phyloP scores from a whole-genome alignment of 1,284 basidiomycete species.

The Pascua guehoae region DNA sequence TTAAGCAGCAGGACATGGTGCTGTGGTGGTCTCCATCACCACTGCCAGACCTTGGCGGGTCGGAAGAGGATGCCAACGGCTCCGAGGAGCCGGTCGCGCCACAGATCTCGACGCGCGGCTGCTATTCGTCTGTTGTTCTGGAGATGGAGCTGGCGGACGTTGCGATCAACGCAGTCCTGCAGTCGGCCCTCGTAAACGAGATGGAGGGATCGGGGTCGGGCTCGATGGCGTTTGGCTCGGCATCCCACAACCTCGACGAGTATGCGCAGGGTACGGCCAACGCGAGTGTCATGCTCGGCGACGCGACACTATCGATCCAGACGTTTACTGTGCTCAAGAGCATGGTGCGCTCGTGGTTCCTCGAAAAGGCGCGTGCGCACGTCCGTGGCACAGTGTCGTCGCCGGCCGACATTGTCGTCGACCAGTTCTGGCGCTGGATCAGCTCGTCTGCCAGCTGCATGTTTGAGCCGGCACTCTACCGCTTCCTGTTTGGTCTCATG shows the following conservation, averaged over 20 bases:
- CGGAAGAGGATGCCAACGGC: conserved; percentile 77
- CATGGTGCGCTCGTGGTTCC: conserved; percentile 88
- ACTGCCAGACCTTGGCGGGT: conserved; percentile 89
- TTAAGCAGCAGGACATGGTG: conserved; percentile 82
- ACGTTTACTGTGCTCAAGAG: conserved; percentile 80
- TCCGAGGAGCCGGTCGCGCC: conserved; percentile 75
- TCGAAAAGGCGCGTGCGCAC: conserved; percentile 69
- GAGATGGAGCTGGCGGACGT: conserved; percentile 87
- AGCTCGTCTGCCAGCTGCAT: conserved; percentile 77
- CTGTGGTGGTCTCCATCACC: conserved; percentile 95
- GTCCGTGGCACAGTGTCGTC: conserved; percentile 44
- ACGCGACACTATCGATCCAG: conserved; percentile 85
- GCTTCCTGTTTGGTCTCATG: conserved; percentile 94
- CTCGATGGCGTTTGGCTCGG: conserved; percentile 86
- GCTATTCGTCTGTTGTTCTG: conserved; percentile 88
- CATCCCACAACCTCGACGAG: conserved; percentile 86
- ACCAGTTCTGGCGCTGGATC: conserved; percentile 98
- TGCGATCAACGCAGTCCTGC: conserved; percentile 89
- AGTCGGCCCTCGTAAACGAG: conserved; percentile 60
- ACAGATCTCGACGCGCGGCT: conserved; percentile 80
- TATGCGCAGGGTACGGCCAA: conserved; percentile 71
- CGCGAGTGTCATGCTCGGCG: conserved; percentile 78
- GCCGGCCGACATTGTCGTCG: conserved; percentile 55
- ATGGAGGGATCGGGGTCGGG: conserved; percentile 75
- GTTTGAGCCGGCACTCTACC: conserved; percentile 90